Conservation (phyloP, 2,329 filamentous ascomycete species). For the Herpotrichia juniperi region DNA sequence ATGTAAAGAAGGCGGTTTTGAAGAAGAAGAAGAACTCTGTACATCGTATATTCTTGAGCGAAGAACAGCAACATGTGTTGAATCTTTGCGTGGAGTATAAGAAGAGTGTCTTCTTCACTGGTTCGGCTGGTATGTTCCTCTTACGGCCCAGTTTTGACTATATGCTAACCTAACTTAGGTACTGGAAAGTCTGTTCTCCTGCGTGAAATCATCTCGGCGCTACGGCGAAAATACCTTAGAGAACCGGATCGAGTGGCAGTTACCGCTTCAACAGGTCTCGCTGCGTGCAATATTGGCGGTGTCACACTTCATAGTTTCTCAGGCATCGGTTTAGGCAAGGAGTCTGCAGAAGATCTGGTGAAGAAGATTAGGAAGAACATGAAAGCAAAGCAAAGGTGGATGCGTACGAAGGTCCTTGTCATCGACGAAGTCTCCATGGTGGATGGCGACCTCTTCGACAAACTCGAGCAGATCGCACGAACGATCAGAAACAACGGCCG, state of each 20-base stretch:
- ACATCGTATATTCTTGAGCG: slow-evolving; percentile 74
- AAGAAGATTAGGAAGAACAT: slow-evolving; percentile 89
- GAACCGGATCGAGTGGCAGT: slow-evolving; percentile 88
- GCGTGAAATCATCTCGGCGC: slow-evolving; percentile 82
- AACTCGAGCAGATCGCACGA: slow-evolving; percentile 86
- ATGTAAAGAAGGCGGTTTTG: slow-evolving; percentile 52
- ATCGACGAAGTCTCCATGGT: slow-evolving; percentile 99
- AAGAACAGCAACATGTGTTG: slow-evolving; percentile 84
- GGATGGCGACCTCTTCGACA: slow-evolving; percentile 95
- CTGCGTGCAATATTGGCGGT: slow-evolving; percentile 95
- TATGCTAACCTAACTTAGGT: slow-evolving; percentile 45
- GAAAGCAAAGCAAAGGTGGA: slow-evolving; percentile 88
- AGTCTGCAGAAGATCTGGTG: slow-evolving; percentile 77
- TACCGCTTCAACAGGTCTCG: slow-evolving; percentile 93
- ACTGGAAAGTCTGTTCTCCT: slow-evolving; percentile 97
- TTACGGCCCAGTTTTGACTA: slow-evolving; percentile 7
- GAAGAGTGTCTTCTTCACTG: slow-evolving; percentile 96
- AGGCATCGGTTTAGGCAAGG: slow-evolving; percentile 94
- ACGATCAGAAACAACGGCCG: slow-evolving; percentile 86
- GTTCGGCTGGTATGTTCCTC: slow-evolving; percentile 71
- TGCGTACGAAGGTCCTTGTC: slow-evolving; percentile 83
- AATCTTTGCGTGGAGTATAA: slow-evolving; percentile 79
- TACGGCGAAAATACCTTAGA: slow-evolving; percentile 76
- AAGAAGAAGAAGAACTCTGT: slow-evolving; percentile 52
- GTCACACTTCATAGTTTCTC: slow-evolving; percentile 96